Evolutionary conservation across 2,329 filamentous ascomycete species (phyloP).

Genomic region (Pestalotiopsis sp.): DNA sequence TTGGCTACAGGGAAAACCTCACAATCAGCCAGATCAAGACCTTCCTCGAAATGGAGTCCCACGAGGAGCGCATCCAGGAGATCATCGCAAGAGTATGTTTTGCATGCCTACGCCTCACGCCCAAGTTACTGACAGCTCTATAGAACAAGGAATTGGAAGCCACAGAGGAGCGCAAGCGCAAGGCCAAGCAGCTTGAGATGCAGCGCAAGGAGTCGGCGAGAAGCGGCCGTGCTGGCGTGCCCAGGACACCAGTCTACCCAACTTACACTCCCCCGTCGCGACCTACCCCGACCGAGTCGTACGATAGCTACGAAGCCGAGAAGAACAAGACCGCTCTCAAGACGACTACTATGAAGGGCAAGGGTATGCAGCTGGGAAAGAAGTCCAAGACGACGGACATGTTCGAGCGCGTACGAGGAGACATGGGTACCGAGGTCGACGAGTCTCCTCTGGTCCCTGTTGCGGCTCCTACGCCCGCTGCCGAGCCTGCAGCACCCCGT

Average conservation of each 20-base stretch:
- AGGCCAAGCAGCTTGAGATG: slow-evolving; percentile 98
- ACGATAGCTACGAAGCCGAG: slow-evolving; percentile 93
- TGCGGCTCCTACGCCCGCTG: slow-evolving; percentile 49
- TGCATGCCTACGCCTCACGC: background rate
- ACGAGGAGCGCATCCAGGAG: slow-evolving; percentile 98
- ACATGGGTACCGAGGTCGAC: slow-evolving; percentile 85
- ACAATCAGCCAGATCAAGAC: slow-evolving; percentile 98
- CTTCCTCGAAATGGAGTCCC: slow-evolving; percentile 98
- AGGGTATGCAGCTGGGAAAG: slow-evolving; percentile 99
- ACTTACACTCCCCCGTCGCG: slow-evolving; percentile 83
- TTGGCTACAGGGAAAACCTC: slow-evolving; percentile 95
- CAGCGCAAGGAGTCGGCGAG: slow-evolving; percentile 95
- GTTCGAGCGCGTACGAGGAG: slow-evolving; percentile 92
- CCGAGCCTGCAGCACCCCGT: slow-evolving; percentile 57
- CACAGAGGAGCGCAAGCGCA: slow-evolving; percentile 96
- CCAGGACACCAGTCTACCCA: slow-evolving; percentile 81
- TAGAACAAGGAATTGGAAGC: slow-evolving; percentile 99
- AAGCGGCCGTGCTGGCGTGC: slow-evolving; percentile 65
- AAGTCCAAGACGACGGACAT: slow-evolving; percentile 98
- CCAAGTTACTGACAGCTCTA: slow-evolving; percentile 15
- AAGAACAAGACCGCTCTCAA: slow-evolving; percentile 80
- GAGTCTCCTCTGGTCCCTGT: slow-evolving; percentile 69
- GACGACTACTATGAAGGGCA: slow-evolving; percentile 75
- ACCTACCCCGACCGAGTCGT: slow-evolving; percentile 76
- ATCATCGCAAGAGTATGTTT: slow-evolving; percentile 82